Percentiles rank a stretch among this genome's conserved stretches.
These are phyloP conservation scores for Citrus maxima DNA, from an alignment of 345 rosid species.

Conservation along the genomic window DNA sequence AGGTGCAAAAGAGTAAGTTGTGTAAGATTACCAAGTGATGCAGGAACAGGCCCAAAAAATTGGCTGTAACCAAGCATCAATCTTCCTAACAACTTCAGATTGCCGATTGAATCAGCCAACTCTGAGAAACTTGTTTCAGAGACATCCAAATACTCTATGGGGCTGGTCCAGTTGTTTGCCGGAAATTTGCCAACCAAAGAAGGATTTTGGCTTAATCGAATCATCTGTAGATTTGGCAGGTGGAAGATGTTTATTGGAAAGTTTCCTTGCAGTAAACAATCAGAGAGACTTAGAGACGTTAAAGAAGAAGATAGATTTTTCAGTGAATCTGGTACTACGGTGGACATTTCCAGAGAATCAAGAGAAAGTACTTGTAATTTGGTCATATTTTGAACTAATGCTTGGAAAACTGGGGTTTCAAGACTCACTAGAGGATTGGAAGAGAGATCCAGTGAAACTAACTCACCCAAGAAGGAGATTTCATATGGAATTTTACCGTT, in stretches of 20 bases:
- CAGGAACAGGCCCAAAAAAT: not conserved
- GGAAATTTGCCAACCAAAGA: not conserved
- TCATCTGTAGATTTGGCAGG: not conserved
- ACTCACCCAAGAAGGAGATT: constrained; percentile 7
- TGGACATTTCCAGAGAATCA: constrained; percentile 7
- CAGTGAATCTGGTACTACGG: not conserved
- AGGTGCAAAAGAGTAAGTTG: not conserved
- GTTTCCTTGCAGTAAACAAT: not conserved
- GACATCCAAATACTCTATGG: not conserved
- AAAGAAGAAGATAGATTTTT: constrained; percentile 11
- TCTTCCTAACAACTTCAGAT: not conserved
- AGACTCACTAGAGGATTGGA: not conserved
- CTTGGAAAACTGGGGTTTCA: not conserved
- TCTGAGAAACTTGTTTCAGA: not conserved
- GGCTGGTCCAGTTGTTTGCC: not conserved
- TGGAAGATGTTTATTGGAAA: not conserved
- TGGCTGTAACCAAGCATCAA: not conserved
- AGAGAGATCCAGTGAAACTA: not conserved
- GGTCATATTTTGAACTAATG: not conserved
- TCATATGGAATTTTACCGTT: constrained; percentile 10
- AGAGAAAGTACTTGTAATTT: not conserved
- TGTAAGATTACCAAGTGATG: not conserved
- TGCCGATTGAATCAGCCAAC: not conserved
- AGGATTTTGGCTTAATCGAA: not conserved
- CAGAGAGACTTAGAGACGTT: not conserved